phyloP scores from a whole-genome alignment of 1,139 yeast species.

The Scheffersomyces cryptocercus region DNA sequence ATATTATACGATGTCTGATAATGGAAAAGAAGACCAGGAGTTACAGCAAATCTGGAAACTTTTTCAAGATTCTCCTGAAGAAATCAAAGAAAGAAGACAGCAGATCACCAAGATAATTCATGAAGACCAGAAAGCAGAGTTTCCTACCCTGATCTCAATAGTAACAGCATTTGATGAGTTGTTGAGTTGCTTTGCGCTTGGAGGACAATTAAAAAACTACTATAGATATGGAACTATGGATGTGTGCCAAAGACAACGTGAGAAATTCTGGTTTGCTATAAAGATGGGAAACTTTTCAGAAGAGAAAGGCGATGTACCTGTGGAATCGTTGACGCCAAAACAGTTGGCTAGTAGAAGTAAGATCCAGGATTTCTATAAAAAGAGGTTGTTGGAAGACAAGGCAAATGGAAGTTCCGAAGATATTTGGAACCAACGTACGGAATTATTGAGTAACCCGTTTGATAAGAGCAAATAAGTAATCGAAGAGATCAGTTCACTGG shows the following conservation, averaged over 20 bases:
- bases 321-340: slow-evolving; percentile 43
- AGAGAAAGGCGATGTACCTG: slow-evolving; percentile 14
- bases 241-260: slow-evolving; percentile 67
- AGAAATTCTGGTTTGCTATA: slow-evolving; percentile 80
- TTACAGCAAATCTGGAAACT: slow-evolving; percentile 34
- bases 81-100: slow-evolving; percentile 32
- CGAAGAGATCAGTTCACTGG: background rate
- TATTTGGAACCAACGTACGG: slow-evolving; percentile 65
- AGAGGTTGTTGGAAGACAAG: slow-evolving; percentile 59
- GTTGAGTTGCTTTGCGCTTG: slow-evolving; percentile 81
- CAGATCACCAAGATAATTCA: slow-evolving; percentile 28
- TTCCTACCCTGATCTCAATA: slow-evolving; percentile 39
- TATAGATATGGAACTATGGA: slow-evolving; percentile 81
- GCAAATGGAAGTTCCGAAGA: slow-evolving; percentile 76
- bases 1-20: slow-evolving; percentile 3
- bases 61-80: slow-evolving; percentile 37
- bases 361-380: slow-evolving; percentile 72
- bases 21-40: slow-evolving; percentile 29
- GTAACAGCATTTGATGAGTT: slow-evolving; percentile 85
- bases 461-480: slow-evolving; percentile 1
- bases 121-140: slow-evolving; percentile 29
- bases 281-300: slow-evolving; percentile 45
- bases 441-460: slow-evolving; percentile 20
- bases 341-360: slow-evolving; percentile 51
- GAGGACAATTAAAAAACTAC: slow-evolving; percentile 82